A percentile compares a stretch with the other conserved stretches of the same genome.
These are phyloP conservation scores for Acacia concinna DNA, from an alignment of 331 rosid genomes.

Conservation along the genomic window DNA sequence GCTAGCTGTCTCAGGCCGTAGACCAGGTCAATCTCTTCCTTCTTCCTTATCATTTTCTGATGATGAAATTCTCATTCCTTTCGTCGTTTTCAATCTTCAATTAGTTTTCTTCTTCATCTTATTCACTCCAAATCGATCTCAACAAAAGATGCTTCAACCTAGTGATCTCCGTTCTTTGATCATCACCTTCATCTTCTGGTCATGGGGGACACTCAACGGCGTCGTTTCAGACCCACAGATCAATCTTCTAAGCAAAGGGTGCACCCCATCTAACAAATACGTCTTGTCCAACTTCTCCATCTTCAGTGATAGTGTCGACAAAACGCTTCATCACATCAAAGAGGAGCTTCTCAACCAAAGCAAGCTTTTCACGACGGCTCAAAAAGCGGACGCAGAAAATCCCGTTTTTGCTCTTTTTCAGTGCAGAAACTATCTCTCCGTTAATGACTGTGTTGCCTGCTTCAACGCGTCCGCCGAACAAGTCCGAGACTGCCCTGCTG, in stretches of 20 bases:
- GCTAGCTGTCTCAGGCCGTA: no score
- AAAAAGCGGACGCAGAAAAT: background rate
- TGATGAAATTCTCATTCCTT: background rate
- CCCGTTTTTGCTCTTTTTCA: background rate
- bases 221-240: conserved; percentile 34
- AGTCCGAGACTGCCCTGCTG: background rate
- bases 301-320: background rate
- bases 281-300: background rate
- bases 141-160: background rate
- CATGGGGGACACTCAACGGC: background rate
- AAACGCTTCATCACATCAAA: background rate
- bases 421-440: background rate
- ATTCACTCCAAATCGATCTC: background rate
- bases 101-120: no score
- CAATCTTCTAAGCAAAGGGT: conserved; percentile 33
- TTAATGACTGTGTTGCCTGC: background rate
- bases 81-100: no score
- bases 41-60: background rate
- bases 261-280: conserved; percentile 19
- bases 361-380: background rate
- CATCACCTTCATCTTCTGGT: background rate
- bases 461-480: background rate
- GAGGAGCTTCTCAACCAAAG: background rate
- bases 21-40: background rate
- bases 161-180: background rate